Evolutionary conservation across 352 stramenopile genomes (phyloP).

Genomic region (Globisporangium viniferum): DNA sequence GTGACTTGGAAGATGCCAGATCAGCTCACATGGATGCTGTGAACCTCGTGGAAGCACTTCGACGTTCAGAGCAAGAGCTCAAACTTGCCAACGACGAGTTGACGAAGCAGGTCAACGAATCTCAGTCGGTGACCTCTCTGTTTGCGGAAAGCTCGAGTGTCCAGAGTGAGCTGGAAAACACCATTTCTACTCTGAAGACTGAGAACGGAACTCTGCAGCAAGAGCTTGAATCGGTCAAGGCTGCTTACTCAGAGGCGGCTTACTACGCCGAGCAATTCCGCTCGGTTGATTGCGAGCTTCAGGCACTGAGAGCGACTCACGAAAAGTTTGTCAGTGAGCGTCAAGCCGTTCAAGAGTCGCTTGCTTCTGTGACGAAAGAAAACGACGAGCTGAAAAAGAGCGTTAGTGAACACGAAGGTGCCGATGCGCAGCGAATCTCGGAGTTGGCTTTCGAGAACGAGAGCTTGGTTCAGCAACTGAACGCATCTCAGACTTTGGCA

Average conservation of each 20-base stretch:
- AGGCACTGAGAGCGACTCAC: conserved; percentile 10
- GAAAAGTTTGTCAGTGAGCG: conserved; percentile 15
- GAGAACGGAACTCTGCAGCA: conserved; percentile 24
- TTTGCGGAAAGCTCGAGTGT: conserved; percentile 14
- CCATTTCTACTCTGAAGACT: conserved; percentile 12
- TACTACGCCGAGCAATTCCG: conserved; percentile 34
- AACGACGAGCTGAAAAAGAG: conserved; percentile 7
- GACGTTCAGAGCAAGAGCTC: conserved; percentile 32
- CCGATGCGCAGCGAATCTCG: conserved; percentile 6
- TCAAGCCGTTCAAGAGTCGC: background rate
- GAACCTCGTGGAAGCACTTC: conserved; percentile 14
- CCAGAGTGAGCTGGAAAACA: conserved; percentile 14
- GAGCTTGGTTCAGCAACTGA: conserved; percentile 12
- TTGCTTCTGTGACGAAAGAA: background rate
- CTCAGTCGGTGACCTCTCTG: conserved; percentile 23
- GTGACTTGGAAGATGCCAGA: conserved; percentile 23
- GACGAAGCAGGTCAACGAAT: conserved; percentile 29
- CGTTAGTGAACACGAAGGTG: background rate
- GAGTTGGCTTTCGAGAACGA: conserved; percentile 10
- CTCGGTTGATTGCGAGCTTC: conserved; percentile 25
- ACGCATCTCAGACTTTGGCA: background rate
- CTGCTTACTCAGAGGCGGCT: conserved; percentile 29
- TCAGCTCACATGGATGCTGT: conserved; percentile 3
- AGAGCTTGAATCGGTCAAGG: conserved; percentile 36
- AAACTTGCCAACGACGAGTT: conserved; percentile 25